Evolutionary conservation across 352 stramenopile species (phyloP), one percentile per base, ranked within the genome.

Genomic region (Globisporangium yorkense): DNA sequence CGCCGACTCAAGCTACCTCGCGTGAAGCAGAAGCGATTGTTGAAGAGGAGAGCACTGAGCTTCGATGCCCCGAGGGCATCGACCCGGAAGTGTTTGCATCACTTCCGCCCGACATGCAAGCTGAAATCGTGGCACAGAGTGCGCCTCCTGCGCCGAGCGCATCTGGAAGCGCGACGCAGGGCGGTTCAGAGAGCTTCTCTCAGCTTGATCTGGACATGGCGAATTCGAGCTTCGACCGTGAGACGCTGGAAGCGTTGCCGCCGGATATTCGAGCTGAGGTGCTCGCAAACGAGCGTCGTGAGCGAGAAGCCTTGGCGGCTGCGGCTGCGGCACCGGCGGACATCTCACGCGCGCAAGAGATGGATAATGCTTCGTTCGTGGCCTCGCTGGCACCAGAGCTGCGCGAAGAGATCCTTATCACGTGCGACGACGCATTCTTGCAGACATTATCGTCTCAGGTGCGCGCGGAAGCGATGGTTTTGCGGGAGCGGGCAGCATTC

Each of bases 341-440:
- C 71, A 95, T 96, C 6, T 97, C 94, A 16, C 92, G 95, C 47
- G 97, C 96, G 21, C 87, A 98, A 74, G 96, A 99, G 51, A 99
- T 99, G 96, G 97, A 99, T 70, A 98, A 98, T 73, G 96, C 95
- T 33, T 98, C 92, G 10, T 99, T 99, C 73, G 80, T 99, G 9
- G 96, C 96, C 5, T 99, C 97, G 3, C 62, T 99, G 8, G 83
- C 92, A 5, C 94, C 96, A 18, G 96, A 98, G 51, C 69, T 99
- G 24, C 84, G 97, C 35, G 80, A 98, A 67, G 97, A 99, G 63
- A 98, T 99, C 49, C 77, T 99, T 21, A 70, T 98, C 15, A 98
- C 93, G 20, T 97, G 95, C 37, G 96, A 99, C 47, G 90, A 98
- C 51, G 75, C 87, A 3, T 98, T 99, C 63, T 74, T 99, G 61